Base-by-base conservation (phyloP, 805 yeast genomes). In the Saccharomycopsis fermentans region DNA sequence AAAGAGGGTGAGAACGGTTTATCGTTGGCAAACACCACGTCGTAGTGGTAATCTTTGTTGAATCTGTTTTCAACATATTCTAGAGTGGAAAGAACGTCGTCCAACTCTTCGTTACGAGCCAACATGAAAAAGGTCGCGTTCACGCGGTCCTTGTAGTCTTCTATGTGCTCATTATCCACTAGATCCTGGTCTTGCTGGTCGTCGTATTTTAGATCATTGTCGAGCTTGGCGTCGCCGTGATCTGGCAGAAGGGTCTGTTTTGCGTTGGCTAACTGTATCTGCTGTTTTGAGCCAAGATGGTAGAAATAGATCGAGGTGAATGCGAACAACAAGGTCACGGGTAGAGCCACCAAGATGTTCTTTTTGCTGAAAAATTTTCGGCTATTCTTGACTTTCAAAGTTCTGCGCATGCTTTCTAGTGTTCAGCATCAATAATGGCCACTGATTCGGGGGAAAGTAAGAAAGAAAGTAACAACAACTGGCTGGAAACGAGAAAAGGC, bases 21-120 rank as follows among this genome's bases (percentile, higher is more conserved):
- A 62, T 81, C 77, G 62, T 80, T 81, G 29, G 77, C 67, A 63
- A 81, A 94, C 26, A 90, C 92, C 97, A 97, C 94, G 65, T 95
- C 97, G 68, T 92, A 92, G 63, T 87, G 79, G 73, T 73, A 91
- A 51, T 86, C 77, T 17, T 73, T 69, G 75, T 92, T 92, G 77
- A 94, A 92, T 63, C 97, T 77, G 70, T 90, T 97, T 73, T 92
- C 97, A 55, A 91, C 80, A 52, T 83, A 80, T 69, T 87, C 77
- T 60, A 88, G 85, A 3, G 95, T 81, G 32, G 74, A 77, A 50
- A 83, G 72, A 55, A 88, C 71, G 27, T 78, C 79, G 72, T 80
- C 77, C 56, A 88, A 69, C 67, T 88, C 96, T 14, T 73, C 66
- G 69, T 87, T 87, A 73, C 95, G 77, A 12, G 90, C 94, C 65